phyloP scores from a whole-genome alignment of 768 basidiomycete species.

The Termitomyces sp. region DNA sequence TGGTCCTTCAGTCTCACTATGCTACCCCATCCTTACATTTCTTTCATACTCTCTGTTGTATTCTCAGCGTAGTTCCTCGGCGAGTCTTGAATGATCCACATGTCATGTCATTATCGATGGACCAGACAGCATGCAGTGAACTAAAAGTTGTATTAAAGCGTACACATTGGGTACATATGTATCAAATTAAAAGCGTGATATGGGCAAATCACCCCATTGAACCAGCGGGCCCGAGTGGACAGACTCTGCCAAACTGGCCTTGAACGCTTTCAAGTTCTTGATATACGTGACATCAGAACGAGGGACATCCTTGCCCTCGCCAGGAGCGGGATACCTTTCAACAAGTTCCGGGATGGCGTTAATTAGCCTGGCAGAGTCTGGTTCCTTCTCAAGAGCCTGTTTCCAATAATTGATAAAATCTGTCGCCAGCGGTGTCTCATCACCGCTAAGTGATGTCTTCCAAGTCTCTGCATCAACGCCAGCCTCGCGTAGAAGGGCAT shows the following conservation, averaged over 20 bases:
- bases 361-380: slow-evolving; percentile 43
- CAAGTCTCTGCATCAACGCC: slow-evolving; percentile 50
- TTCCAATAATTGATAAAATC: slow-evolving; percentile 69
- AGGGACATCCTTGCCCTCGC: slow-evolving; percentile 43
- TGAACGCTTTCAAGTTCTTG: slow-evolving; percentile 65
- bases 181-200: slow-evolving; percentile 44
- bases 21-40: not conserved
- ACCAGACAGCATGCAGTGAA: not conserved
- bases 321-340: slow-evolving; percentile 50
- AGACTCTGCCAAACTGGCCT: slow-evolving; percentile 48
- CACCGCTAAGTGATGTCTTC: slow-evolving; percentile 48
- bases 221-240: slow-evolving; percentile 64
- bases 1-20: not conserved
- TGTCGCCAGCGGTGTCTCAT: slow-evolving; percentile 50
- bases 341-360: slow-evolving; percentile 54
- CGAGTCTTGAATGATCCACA: not conserved
- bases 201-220: slow-evolving; percentile 70
- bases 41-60: not conserved
- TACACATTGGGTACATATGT: not conserved
- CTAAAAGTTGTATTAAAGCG: not conserved
- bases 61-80: not conserved
- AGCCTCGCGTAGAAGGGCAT: slow-evolving; percentile 43
- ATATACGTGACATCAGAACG: slow-evolving; percentile 55
- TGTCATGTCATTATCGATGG: not conserved
- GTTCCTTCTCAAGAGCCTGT: slow-evolving; percentile 35